Evolutionary conservation across 2,329 filamentous ascomycete genomes (phyloP).

Genomic region (Penicillium palitans): DNA sequence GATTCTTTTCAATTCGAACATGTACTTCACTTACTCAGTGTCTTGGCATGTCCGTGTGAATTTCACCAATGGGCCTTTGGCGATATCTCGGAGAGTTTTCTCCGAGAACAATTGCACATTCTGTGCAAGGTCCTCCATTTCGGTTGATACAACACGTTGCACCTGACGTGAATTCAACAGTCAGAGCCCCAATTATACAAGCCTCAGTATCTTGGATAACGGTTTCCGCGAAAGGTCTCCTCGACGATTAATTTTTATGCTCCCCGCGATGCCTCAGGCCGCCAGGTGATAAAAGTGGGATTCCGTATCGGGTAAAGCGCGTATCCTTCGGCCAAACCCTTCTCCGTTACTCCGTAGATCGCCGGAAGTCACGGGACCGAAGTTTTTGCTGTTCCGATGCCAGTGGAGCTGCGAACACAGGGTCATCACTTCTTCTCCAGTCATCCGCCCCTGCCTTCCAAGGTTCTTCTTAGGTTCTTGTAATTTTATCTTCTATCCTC

Average conservation of each 20-base stretch:
- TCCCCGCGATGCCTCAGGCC: constrained; percentile 32
- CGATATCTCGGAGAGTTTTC: constrained; percentile 34
- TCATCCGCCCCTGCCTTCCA: constrained; percentile 22
- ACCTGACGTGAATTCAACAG: constrained; percentile 15
- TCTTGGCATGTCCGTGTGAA: constrained; percentile 35
- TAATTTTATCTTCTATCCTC: constrained; percentile 28
- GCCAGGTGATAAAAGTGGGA: constrained; percentile 19
- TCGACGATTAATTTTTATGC: constrained; percentile 17
- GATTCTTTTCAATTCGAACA: background rate
- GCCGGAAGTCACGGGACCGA: constrained; percentile 39
- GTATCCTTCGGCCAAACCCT: constrained; percentile 21
- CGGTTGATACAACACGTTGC: constrained; percentile 14
- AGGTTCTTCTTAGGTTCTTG: constrained; percentile 19
- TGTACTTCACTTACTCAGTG: constrained; percentile 31
- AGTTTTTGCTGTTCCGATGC: constrained; percentile 39
- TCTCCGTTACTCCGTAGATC: constrained; percentile 21
- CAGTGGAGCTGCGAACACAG: constrained; percentile 30
- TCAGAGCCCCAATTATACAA: constrained; percentile 26
- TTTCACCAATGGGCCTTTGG: constrained; percentile 38
- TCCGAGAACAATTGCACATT: constrained; percentile 39
- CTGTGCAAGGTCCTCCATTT: constrained; percentile 37
- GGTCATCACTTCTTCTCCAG: constrained; percentile 18
- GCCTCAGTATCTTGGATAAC: constrained; percentile 6
- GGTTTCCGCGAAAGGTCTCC: constrained; percentile 9
- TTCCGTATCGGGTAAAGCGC: constrained; percentile 27